Conservation (phyloP, 805 yeast species). For the Yamadazyma takamatsuzukensis region DNA sequence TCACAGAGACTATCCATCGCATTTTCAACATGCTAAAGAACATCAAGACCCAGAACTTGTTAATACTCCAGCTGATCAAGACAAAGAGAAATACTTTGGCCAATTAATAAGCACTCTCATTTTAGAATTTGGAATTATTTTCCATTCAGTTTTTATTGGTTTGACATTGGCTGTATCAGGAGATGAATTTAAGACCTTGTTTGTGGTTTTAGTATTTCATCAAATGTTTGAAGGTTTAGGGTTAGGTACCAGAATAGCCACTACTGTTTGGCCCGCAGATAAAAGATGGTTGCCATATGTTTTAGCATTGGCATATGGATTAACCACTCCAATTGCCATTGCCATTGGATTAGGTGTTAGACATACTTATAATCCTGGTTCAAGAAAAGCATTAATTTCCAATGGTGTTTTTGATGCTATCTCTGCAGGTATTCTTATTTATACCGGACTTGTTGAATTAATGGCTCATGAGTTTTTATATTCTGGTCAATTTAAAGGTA, state of each 20-base stretch:
- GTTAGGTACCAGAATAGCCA: slow-evolving; percentile 63
- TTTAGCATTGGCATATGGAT: slow-evolving; percentile 44
- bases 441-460: slow-evolving; percentile 74
- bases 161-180: slow-evolving; percentile 75
- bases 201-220: slow-evolving; percentile 68
- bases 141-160: slow-evolving; percentile 83
- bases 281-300: slow-evolving; percentile 55
- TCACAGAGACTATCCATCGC: slow-evolving; percentile 28
- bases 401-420: slow-evolving; percentile 74
- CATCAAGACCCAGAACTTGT: slow-evolving; percentile 45
- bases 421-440: slow-evolving; percentile 73
- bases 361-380: slow-evolving; percentile 53
- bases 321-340: slow-evolving; percentile 71
- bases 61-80: slow-evolving; percentile 32
- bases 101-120: slow-evolving; percentile 48
- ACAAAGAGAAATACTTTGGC: slow-evolving; percentile 48
- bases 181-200: slow-evolving; percentile 66
- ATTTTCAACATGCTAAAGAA: slow-evolving; percentile 41
- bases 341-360: slow-evolving; percentile 80
- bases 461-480: slow-evolving; percentile 74
- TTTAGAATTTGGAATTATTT: slow-evolving; percentile 74
- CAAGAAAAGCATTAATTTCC: slow-evolving; percentile 56
- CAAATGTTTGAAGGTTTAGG: slow-evolving; percentile 88
- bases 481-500: slow-evolving; percentile 62
- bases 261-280: slow-evolving; percentile 31